Conservation (phyloP, 495 filamentous ascomycete species). For the Pyrenula aspistea region DNA sequence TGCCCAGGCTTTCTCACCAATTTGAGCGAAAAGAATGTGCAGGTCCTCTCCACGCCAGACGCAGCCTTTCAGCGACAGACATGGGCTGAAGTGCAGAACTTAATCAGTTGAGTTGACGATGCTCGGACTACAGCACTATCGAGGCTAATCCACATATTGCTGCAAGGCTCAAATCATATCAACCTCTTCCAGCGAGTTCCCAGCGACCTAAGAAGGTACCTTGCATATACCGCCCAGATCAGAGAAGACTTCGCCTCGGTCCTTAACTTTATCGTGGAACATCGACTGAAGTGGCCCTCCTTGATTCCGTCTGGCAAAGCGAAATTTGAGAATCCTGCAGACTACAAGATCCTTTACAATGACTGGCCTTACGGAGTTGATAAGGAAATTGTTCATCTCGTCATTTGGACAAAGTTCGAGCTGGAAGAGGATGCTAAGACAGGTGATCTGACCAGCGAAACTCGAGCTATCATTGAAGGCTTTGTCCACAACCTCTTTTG, state of each 20-base stretch:
- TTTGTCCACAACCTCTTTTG: constrained; percentile 57
- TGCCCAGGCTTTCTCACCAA: constrained; percentile 60
- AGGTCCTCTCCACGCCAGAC: constrained; percentile 57
- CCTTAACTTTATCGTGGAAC: constrained; percentile 56
- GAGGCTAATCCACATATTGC: neutral
- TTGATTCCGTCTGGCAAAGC: constrained; percentile 15
- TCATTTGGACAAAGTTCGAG: constrained; percentile 86
- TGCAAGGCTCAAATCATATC: constrained; percentile 48
- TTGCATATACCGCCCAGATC: constrained; percentile 49
- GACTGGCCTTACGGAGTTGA: constrained; percentile 89
- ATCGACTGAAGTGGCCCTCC: constrained; percentile 53
- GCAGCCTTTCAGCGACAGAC: constrained; percentile 37
- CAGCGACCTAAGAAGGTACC: constrained; percentile 60
- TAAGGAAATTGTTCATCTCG: constrained; percentile 61
- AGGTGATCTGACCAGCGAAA: constrained; percentile 50
- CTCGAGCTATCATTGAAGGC: constrained; percentile 49
- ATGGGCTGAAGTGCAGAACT: constrained; percentile 52
- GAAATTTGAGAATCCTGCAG: constrained; percentile 23
- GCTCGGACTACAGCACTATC: neutral
- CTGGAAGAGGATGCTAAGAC: constrained; percentile 54
- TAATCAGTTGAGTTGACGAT: constrained; percentile 31
- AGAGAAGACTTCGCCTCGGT: constrained; percentile 56
- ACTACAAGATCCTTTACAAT: constrained; percentile 67
- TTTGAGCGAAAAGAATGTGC: constrained; percentile 29
- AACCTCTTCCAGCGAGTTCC: constrained; percentile 64